Percentiles rank a stretch among this genome's conserved stretches.
Evolutionary conservation across 1,284 basidiomycete genomes (phyloP).

Genomic region (Phlebopus sp.): DNA sequence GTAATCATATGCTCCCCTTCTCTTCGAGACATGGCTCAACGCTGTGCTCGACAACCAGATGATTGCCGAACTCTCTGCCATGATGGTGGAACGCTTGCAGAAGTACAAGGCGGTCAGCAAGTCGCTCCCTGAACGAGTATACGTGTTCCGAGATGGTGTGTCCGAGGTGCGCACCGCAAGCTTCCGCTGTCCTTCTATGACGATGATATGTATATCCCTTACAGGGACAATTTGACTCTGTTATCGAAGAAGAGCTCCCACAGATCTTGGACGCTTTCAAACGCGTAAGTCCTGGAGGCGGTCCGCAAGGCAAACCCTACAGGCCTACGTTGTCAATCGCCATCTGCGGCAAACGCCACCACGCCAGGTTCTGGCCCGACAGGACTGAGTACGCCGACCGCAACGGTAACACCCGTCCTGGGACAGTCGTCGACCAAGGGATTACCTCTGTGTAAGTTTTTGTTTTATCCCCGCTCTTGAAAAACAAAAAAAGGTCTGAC

Average conservation of each 20-base stretch:
- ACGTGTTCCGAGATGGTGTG: conserved; percentile 75
- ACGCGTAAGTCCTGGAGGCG: conserved; percentile 39
- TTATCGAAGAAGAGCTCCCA: conserved; percentile 53
- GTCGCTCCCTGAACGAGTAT: conserved; percentile 56
- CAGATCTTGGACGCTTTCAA: conserved; percentile 59
- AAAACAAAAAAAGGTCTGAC: neutral
- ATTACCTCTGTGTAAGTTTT: conserved; percentile 59
- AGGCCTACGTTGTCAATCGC: conserved; percentile 65
- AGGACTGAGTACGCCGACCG: conserved; percentile 44
- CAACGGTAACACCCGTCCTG: conserved; percentile 72
- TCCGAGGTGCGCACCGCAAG: conserved; percentile 52
- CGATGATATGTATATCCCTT: conserved; percentile 3
- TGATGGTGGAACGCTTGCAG: conserved; percentile 66
- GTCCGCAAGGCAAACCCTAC: conserved; percentile 41
- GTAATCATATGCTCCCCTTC: neutral
- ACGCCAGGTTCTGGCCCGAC: conserved; percentile 63
- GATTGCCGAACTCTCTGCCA: conserved; percentile 58
- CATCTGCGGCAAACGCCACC: conserved; percentile 80
- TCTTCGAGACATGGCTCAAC: neutral
- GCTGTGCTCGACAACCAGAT: conserved; percentile 43
- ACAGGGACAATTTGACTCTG: conserved; percentile 68
- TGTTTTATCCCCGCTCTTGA: neutral
- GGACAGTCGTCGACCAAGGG: conserved; percentile 76
- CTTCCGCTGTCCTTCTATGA: neutral
- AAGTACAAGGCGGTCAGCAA: conserved; percentile 54